Evolutionary conservation across 2,329 filamentous ascomycete genomes (phyloP), one percentile per base, ranked within the genome.

Genomic region (Ceratocystis eucalypticola): DNA sequence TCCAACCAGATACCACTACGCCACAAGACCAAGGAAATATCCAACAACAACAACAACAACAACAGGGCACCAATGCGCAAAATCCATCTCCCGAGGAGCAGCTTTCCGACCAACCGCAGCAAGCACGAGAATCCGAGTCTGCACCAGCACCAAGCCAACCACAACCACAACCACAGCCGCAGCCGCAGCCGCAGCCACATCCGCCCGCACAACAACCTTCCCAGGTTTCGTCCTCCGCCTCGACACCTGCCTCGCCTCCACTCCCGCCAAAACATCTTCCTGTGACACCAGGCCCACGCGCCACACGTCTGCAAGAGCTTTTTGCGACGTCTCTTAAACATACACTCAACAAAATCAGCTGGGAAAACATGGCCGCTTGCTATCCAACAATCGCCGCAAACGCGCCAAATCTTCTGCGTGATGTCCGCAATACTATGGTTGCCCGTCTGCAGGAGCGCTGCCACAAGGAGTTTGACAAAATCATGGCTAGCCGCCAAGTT

Each of bases 391-490:
- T 86, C n/a, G 79, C 82, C 20, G 72, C 74, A 48, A 75, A 77
- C 68, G 79, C 82, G 22, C 80, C 81, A 28, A 75, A 74, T 6
- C 77, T 80, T 46, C 76, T 87, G 70, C 76, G 76, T 69, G 78
- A 79, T 69, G 79, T 86, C 50, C 84, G 85, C 75, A 73, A 74
- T 65, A 80, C 82, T 72, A 83, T 87, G 80, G 79, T 84, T 10
- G 79, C 79, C 15, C 77, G 82, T 70, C 72, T 87, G 68, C 76
- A 77, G 25, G 76, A 77, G 69, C 79, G 84, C 68, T 85, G 83
- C 70, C 69, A 81, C 76, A 78, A 77, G 71, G 83, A 86, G 72
- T 87, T 87, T 72, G 79, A 80, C 22, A 76, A 75, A 20, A 82
- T 86, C 66, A 72, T 85, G 67, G 71, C 75, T 20, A 75, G 77